A percentile compares a stretch with the other conserved stretches of the same genome.
Conservation (phyloP, 2,329 filamentous ascomycete species). For the Curvularia sp. region DNA sequence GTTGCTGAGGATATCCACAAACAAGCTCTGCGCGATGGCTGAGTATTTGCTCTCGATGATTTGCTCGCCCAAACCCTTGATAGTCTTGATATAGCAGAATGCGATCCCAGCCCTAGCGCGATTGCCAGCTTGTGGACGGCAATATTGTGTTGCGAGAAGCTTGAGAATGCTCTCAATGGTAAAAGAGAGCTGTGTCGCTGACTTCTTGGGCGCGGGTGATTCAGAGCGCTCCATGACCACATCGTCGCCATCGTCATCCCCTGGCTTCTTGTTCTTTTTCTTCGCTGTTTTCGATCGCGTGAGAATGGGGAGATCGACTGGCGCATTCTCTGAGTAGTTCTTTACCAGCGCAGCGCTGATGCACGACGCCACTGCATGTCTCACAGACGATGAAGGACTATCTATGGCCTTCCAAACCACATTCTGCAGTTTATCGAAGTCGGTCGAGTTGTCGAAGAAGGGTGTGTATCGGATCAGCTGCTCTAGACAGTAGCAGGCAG, state of each 20-base stretch:
- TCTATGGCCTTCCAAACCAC: conserved; percentile 88
- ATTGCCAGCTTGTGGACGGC: conserved; percentile 78
- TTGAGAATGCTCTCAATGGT: conserved; percentile 79
- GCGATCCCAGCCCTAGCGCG: conserved; percentile 81
- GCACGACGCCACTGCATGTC: conserved; percentile 85
- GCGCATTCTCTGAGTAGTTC: conserved; percentile 69
- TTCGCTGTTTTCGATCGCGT: conserved; percentile 68
- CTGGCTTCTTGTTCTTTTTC: conserved; percentile 74
- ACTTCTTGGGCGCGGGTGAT: conserved; percentile 77
- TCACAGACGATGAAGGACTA: conserved; percentile 73
- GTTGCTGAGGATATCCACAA: conserved; percentile 79
- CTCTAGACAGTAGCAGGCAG: conserved; percentile 80
- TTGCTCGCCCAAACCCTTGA: conserved; percentile 79
- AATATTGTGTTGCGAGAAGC: conserved; percentile 80
- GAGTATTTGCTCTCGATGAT: conserved; percentile 84
- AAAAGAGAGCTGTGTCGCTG: conserved; percentile 72
- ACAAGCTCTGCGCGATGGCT: conserved; percentile 79
- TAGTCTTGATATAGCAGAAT: conserved; percentile 82
- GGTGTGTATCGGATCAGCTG: conserved; percentile 73
- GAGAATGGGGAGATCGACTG: conserved; percentile 49
- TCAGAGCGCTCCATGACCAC: conserved; percentile 70
- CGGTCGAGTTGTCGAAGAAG: conserved; percentile 85
- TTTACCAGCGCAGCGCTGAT: conserved; percentile 84
- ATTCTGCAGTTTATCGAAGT: conserved; percentile 87
- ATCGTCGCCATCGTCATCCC: conserved; percentile 73